Percentiles rank a stretch among this genome's conserved stretches.
Evolutionary conservation across 306 rosid genomes (phyloP).

Genomic region (Luffa acutangula): DNA sequence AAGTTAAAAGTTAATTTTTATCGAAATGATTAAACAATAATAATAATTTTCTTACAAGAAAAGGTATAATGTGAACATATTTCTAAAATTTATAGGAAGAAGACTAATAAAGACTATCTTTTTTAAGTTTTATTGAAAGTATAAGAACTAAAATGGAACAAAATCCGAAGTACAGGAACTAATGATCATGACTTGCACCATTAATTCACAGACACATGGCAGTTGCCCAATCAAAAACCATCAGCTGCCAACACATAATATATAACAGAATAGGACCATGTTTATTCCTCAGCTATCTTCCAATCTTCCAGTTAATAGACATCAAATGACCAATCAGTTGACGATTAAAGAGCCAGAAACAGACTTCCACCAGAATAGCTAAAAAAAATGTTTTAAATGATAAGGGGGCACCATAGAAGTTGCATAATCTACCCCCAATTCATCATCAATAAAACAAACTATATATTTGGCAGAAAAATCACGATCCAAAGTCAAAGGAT

Average conservation of each 20-base stretch:
- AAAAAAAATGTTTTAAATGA: neutral
- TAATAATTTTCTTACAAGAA: too few species aligned
- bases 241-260: neutral
- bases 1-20: too few species aligned
- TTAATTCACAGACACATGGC: neutral
- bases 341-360: neutral
- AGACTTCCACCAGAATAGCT: neutral
- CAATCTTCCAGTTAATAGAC: neutral
- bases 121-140: too few species aligned
- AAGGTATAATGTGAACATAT: too few species aligned
- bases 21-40: too few species aligned
- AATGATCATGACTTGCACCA: neutral
- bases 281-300: neutral
- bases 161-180: too few species aligned
- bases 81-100: too few species aligned
- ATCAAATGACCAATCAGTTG: neutral
- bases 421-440: neutral
- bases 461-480: neutral
- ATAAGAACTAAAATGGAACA: too few species aligned
- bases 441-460: neutral
- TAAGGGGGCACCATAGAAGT: neutral
- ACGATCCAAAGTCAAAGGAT: neutral
- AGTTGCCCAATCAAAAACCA: neutral
- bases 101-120: too few species aligned
- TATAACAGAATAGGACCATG: neutral